phyloP scores from a whole-genome alignment of 805 yeast species.

The Candida maesae region DNA sequence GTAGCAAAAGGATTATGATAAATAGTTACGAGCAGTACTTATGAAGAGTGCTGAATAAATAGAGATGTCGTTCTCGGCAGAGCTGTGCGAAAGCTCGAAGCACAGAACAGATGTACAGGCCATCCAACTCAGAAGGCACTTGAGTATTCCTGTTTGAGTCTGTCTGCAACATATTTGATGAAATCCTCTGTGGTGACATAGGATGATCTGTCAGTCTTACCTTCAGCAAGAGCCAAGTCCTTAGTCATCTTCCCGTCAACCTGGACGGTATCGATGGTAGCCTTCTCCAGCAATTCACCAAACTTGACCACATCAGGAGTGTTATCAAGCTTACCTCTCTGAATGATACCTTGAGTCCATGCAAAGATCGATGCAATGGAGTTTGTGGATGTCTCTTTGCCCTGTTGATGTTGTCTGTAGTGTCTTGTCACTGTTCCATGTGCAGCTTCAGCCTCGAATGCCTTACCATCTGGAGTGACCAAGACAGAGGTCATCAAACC shows the following conservation, averaged over 20 bases:
- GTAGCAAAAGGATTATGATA: too few relatives aligned
- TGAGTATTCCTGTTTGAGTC: slow-evolving; percentile 36
- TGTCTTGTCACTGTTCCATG: slow-evolving; percentile 99
- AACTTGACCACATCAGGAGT: slow-evolving; percentile 84
- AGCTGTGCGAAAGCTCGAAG: too few relatives aligned
- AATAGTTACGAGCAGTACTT: too few relatives aligned
- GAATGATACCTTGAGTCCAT: slow-evolving; percentile 91
- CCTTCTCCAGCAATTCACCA: slow-evolving; percentile 74
- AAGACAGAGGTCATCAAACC: slow-evolving; percentile 98
- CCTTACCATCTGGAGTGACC: slow-evolving; percentile 93
- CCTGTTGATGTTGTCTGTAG: slow-evolving; percentile 92
- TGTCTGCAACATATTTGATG: slow-evolving; percentile 72
- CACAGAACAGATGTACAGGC: too few relatives aligned
- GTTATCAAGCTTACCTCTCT: slow-evolving; percentile 84
- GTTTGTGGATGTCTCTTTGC: slow-evolving; percentile 95
- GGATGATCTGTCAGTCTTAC: slow-evolving; percentile 74
- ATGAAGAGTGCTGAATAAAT: background rate
- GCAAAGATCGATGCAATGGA: slow-evolving; percentile 97
- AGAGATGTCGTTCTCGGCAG: too few relatives aligned
- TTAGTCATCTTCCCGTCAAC: slow-evolving; percentile 90
- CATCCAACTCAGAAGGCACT: slow-evolving; percentile 10
- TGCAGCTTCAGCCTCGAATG: slow-evolving; percentile 97
- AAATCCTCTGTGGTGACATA: slow-evolving; percentile 93
- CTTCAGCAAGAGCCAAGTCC: slow-evolving; percentile 88
- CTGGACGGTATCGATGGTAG: slow-evolving; percentile 82